These are phyloP conservation scores for Plasmodium malariae DNA, from an alignment of 169 alveolate species.

Conservation along the genomic window DNA sequence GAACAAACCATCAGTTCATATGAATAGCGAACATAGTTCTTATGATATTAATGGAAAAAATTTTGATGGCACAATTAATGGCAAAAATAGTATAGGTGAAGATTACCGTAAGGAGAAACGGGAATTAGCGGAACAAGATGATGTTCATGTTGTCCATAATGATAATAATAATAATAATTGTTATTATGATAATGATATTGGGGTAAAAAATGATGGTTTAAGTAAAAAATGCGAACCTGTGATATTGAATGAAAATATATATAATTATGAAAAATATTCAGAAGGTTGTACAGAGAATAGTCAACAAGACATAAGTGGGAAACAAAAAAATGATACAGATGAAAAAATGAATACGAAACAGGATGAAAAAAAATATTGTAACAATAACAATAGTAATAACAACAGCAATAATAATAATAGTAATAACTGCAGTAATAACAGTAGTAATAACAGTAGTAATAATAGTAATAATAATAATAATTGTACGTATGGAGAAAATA, in stretches of 20 bases:
- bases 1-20: background rate
- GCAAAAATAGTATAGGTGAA: background rate
- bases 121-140: no score
- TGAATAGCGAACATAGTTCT: background rate
- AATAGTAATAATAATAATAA: background rate
- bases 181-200: background rate
- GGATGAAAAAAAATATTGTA: background rate
- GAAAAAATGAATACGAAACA: background rate
- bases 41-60: constrained; percentile 1
- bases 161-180: background rate
- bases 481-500: background rate
- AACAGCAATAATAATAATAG: background rate
- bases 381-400: background rate
- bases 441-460: background rate
- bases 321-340: background rate
- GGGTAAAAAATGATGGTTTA: background rate
- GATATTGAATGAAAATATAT: background rate
- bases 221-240: no score
- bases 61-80: background rate
- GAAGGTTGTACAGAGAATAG: background rate
- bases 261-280: background rate
- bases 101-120: background rate
- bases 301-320: background rate
- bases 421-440: background rate
- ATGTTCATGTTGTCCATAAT: background rate